A percentile compares a stretch with the other conserved stretches of the same genome.
These are phyloP conservation scores for Cryphonectria radicalis DNA, from an alignment of 2,329 filamentous ascomycete genomes.

Conservation along the genomic window DNA sequence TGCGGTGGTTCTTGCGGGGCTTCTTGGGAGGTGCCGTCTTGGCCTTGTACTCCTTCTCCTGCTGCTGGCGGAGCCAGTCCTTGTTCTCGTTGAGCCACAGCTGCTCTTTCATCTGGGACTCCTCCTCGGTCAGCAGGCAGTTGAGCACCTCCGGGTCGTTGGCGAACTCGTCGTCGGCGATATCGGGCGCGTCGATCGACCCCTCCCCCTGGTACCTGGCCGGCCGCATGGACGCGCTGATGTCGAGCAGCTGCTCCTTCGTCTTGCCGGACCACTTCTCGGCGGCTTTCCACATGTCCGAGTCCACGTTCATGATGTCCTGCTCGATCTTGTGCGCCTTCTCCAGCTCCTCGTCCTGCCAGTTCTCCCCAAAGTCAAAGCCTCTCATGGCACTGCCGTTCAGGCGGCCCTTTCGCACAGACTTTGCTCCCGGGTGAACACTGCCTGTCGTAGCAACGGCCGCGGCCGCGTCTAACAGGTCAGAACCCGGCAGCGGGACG, in stretches of 20 bases:
- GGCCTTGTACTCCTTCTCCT: slow-evolving; percentile 78
- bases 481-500: slow-evolving; percentile 22
- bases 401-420: slow-evolving; percentile 26
- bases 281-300: slow-evolving; percentile 38
- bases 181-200: slow-evolving; percentile 60
- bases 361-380: slow-evolving; percentile 46
- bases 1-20: slow-evolving; percentile 52
- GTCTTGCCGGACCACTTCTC: slow-evolving; percentile 28
- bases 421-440: slow-evolving; percentile 23
- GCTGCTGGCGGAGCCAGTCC: slow-evolving; percentile 86
- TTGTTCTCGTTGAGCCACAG: slow-evolving; percentile 97
- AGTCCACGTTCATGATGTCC: slow-evolving; percentile 67
- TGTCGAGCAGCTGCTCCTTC: slow-evolving; percentile 23
- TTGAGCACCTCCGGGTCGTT: slow-evolving; percentile 86
- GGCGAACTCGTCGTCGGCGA: slow-evolving; percentile 82
- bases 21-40: slow-evolving; percentile 67
- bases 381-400: slow-evolving; percentile 28
- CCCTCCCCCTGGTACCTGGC: slow-evolving; percentile 50
- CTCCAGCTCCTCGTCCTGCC: slow-evolving; percentile 66
- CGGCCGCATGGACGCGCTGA: slow-evolving; percentile 49
- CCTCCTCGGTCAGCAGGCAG: slow-evolving; percentile 74
- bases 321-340: slow-evolving; percentile 72
- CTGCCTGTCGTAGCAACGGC: background rate
- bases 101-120: slow-evolving; percentile 81
- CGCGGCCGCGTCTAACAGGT: background rate